phyloP scores from a whole-genome alignment of 139 green algal species.

The Haematococcus sp. region DNA sequence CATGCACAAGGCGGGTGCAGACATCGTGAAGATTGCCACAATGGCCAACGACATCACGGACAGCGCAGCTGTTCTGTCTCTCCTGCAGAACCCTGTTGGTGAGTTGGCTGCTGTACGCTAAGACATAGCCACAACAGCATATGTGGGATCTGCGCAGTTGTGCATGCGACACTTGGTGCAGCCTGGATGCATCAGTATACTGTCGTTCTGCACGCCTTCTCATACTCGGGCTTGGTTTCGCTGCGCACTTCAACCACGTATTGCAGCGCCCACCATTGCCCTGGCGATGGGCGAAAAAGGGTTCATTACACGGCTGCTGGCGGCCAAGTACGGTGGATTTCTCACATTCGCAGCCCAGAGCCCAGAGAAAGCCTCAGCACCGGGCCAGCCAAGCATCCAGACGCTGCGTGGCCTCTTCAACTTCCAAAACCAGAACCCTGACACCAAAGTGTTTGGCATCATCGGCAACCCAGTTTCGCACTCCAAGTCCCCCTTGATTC shows the following conservation, averaged over 20 bases:
- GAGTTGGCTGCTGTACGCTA: neutral
- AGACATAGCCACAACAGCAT: neutral
- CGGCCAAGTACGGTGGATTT: constrained; percentile 90
- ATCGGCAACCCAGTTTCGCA: constrained; percentile 90
- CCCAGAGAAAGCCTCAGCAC: constrained; percentile 60
- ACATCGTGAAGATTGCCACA: constrained; percentile 93
- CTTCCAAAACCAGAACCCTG: constrained; percentile 50
- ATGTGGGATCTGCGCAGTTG: too few species aligned
- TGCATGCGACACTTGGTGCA: too few species aligned
- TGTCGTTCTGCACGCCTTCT: too few species aligned
- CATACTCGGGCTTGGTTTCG: too few species aligned
- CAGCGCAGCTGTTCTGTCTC: constrained; percentile 62
- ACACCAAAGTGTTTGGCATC: constrained; percentile 80
- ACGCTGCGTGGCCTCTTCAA: constrained; percentile 43
- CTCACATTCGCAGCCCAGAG: constrained; percentile 92
- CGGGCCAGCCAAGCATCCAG: constrained; percentile 70
- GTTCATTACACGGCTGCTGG: constrained; percentile 81
- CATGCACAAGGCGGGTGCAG: constrained; percentile 67
- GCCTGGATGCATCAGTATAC: too few species aligned
- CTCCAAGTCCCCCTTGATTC: constrained; percentile 80
- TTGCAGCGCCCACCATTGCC: constrained; percentile 79
- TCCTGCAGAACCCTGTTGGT: constrained; percentile 50
- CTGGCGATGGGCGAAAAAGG: constrained; percentile 93
- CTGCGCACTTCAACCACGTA: too few species aligned
- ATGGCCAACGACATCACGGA: constrained; percentile 86